phyloP scores from a whole-genome alignment of 1,139 yeast species.

The Sugiyamaella pinicola region DNA sequence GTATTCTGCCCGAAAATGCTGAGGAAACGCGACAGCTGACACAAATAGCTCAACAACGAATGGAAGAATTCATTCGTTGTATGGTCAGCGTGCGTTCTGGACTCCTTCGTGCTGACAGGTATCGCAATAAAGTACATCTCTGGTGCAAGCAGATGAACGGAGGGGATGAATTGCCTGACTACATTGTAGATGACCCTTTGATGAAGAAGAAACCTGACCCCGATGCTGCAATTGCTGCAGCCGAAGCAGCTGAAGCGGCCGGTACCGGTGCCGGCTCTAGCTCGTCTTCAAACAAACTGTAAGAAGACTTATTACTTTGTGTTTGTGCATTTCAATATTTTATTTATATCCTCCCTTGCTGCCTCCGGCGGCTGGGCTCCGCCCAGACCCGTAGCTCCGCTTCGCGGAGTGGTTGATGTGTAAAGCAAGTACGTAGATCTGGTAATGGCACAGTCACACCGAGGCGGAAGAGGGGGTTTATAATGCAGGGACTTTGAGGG shows the following conservation, averaged over 20 bases:
- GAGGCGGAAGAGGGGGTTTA: too few species aligned
- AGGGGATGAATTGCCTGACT: slow-evolving; percentile 47
- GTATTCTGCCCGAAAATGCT: slow-evolving; percentile 54
- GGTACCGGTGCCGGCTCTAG: too few species aligned
- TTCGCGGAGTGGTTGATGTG: too few species aligned
- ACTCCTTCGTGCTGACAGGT: slow-evolving; percentile 73
- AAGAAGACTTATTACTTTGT: too few species aligned
- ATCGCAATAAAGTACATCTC: slow-evolving; percentile 64
- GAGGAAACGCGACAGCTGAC: slow-evolving; percentile 67
- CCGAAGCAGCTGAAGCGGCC: slow-evolving; percentile 11
- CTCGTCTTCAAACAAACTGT: too few species aligned
- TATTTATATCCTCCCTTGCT: too few species aligned
- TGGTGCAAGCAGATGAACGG: slow-evolving; percentile 91
- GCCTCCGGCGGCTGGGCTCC: too few species aligned
- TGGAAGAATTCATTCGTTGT: slow-evolving; percentile 85
- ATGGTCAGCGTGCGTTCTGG: slow-evolving; percentile 71
- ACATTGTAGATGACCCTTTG: slow-evolving; percentile 18
- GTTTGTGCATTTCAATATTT: too few species aligned
- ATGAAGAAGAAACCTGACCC: slow-evolving; percentile 17
- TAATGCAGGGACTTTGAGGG: background rate
- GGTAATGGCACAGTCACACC: too few species aligned
- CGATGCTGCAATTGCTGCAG: slow-evolving; percentile 6
- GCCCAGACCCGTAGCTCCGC: too few species aligned
- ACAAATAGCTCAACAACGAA: slow-evolving; percentile 78
- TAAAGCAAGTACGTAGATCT: too few species aligned